Conservation (phyloP, 305 asterid genomes). For the Ajuga reptans region DNA sequence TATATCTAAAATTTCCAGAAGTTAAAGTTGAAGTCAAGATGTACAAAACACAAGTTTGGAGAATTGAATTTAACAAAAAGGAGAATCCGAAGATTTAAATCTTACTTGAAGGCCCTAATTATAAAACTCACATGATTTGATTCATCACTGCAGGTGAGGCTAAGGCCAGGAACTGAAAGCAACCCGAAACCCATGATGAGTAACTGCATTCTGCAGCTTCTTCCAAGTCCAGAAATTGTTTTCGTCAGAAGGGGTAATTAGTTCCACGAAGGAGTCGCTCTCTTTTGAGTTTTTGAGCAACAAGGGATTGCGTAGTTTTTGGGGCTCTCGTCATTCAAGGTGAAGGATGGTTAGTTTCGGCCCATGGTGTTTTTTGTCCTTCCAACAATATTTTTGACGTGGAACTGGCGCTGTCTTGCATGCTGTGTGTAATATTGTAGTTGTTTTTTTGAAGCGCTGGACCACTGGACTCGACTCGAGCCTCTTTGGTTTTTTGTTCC, state of each 20-base stretch:
- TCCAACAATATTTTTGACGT: constrained; percentile 20
- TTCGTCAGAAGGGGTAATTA: constrained; percentile 23
- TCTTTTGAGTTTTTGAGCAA: background rate
- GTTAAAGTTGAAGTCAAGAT: no score
- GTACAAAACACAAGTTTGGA: no score
- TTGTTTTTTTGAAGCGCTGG: constrained; percentile 29
- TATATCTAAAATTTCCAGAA: no score
- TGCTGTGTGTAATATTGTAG: constrained; percentile 9
- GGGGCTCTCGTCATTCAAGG: constrained; percentile 21
- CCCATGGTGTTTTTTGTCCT: constrained; percentile 10
- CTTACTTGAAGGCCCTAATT: background rate
- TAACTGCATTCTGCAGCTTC: constrained; percentile 27
- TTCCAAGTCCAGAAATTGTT: constrained; percentile 29
- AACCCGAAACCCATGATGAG: constrained; percentile 25
- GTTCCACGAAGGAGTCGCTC: constrained; percentile 1
- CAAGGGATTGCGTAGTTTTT: background rate
- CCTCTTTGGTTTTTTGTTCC: constrained; percentile 10
- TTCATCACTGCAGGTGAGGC: constrained; percentile 27
- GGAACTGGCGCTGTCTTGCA: constrained; percentile 22
- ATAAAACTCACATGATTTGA: background rate
- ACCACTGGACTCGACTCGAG: constrained; percentile 17
- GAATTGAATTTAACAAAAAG: no score
- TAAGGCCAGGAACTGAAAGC: constrained; percentile 28
- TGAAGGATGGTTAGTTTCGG: constrained; percentile 4
- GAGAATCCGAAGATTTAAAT: no score